phyloP scores from a whole-genome alignment of 768 basidiomycete species.

The Termitomyces sp. region DNA sequence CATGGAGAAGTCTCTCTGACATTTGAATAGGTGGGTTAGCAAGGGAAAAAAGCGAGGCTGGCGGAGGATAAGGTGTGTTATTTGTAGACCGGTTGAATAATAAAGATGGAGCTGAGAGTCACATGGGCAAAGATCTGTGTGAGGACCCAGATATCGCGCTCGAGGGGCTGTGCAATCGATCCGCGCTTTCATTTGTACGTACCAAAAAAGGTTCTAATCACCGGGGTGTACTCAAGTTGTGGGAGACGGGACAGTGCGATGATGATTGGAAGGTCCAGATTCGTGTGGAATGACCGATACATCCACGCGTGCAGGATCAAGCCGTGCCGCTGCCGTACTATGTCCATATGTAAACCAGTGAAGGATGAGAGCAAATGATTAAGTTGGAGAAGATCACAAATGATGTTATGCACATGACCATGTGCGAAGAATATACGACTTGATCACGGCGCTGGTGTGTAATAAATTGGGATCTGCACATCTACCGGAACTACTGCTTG shows the following conservation, averaged over 20 bases:
- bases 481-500: too few relatives aligned
- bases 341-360: background rate
- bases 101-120: too few relatives aligned
- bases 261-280: background rate
- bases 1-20: background rate
- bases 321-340: background rate
- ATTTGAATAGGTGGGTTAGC: background rate
- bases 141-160: background rate
- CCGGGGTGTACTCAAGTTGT: too few relatives aligned
- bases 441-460: background rate
- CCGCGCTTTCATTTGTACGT: background rate
- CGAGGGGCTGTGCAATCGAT: background rate
- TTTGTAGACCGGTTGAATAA: background rate
- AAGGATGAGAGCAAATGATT: background rate
- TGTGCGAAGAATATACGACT: background rate
- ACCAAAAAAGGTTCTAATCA: background rate
- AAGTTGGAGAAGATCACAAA: background rate
- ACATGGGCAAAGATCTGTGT: background rate
- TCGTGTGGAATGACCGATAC: background rate
- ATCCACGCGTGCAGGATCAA: background rate
- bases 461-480: background rate
- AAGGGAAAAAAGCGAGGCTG: background rate
- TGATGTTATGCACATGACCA: background rate
- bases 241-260: background rate
- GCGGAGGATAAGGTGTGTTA: background rate